These are phyloP conservation scores for Penicillium corylophilum DNA, from an alignment of 2,329 filamentous ascomycete genomes.

Conservation along the genomic window DNA sequence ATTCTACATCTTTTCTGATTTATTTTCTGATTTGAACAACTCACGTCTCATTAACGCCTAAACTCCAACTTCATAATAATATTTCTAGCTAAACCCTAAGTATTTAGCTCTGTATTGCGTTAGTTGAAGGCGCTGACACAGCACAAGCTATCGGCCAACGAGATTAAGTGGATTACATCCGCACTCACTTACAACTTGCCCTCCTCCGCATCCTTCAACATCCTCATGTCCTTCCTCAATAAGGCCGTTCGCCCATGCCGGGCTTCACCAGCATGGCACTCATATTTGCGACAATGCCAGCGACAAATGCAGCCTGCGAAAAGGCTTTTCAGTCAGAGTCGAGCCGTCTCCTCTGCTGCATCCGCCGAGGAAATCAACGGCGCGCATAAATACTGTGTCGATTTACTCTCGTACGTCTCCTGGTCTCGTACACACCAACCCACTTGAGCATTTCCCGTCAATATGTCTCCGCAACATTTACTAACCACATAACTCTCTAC, in stretches of 20 bases:
- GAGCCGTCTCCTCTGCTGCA: constrained; percentile 14
- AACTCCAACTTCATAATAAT: too few relatives aligned
- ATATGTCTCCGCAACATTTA: neutral
- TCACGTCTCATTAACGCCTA: neutral
- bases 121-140: neutral
- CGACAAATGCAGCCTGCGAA: constrained; percentile 13
- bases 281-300: constrained; percentile 6
- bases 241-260: constrained; percentile 22
- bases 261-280: constrained; percentile 13
- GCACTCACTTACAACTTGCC: constrained; percentile 9
- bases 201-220: constrained; percentile 2
- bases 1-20: neutral
- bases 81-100: neutral
- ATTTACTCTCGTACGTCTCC: constrained; percentile 53
- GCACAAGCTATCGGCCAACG: constrained; percentile 14
- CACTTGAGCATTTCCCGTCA: neutral
- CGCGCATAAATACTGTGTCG: constrained; percentile 59
- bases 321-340: constrained; percentile 28
- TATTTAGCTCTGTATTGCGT: neutral
- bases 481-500: constrained; percentile 5
- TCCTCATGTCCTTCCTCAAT: constrained; percentile 23
- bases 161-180: constrained; percentile 18
- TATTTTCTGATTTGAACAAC: neutral
- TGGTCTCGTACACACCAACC: neutral
- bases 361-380: constrained; percentile 50